A percentile compares a stretch with the other conserved stretches of the same genome.
Evolutionary conservation across 1,284 basidiomycete genomes (phyloP).

Genomic region (Hemileia vastatrix): DNA sequence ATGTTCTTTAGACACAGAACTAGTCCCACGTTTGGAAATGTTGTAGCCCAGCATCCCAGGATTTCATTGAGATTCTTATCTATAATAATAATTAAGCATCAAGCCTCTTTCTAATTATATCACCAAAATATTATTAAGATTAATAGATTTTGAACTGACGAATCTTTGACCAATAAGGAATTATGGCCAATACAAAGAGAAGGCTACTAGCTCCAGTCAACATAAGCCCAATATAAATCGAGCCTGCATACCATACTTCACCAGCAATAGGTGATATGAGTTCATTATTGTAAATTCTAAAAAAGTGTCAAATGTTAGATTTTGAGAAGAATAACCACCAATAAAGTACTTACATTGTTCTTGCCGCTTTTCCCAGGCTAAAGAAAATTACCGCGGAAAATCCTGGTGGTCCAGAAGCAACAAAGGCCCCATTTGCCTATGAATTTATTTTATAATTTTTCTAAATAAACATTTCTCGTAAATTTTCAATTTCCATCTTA

Average conservation of each 20-base stretch:
- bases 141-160: background rate
- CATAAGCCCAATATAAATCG: slow-evolving; percentile 6
- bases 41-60: slow-evolving; percentile 18
- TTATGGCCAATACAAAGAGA: slow-evolving; percentile 9
- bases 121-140: background rate
- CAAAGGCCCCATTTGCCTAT: slow-evolving; percentile 18
- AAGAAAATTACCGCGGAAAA: slow-evolving; percentile 7
- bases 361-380: slow-evolving; percentile 10
- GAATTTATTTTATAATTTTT: background rate
- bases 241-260: slow-evolving; percentile 7
- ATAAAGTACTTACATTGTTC: background rate
- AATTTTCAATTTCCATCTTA: background rate
- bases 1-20: slow-evolving; percentile 11
- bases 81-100: background rate
- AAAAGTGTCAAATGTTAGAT: background rate
- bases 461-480: background rate
- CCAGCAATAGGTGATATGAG: slow-evolving; percentile 10
- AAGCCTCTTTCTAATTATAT: background rate
- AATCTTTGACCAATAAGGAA: slow-evolving; percentile 13
- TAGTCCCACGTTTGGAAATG: slow-evolving; percentile 10
- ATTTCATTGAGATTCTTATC: slow-evolving; percentile 16
- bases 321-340: background rate
- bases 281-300: background rate
- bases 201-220: slow-evolving; percentile 4
- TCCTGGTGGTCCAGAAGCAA: slow-evolving; percentile 10